Evolutionary conservation across 352 stramenopile genomes (phyloP), one percentile per base, ranked within the genome.

Genomic region (Globisporangium heterothallicum): DNA sequence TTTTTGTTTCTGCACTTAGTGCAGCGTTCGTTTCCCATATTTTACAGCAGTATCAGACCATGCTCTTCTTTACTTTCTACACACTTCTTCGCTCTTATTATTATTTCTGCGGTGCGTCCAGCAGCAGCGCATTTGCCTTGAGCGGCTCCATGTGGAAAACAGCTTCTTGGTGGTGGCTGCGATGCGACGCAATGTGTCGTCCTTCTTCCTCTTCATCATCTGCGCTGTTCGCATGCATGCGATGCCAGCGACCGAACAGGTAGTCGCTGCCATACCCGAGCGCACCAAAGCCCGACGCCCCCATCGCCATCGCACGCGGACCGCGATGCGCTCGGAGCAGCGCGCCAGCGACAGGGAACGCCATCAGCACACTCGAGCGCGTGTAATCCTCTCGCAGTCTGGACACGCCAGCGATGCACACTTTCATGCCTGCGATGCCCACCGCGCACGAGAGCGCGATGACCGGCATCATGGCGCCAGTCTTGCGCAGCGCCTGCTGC

Each of bases 361-460:
- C 66, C 27, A 86, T 49, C 42, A 81, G 45, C 19, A 83, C 59
- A 41, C 77, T 86, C 19, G 61, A 61, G 47, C 69, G 69, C 30
- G 74, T 76, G 49, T 81, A 83, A 61, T 86, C 74, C 40, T 77
- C 63, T 14, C 74, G 74, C 32, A 57, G 61, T 46, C 73, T 60
- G 38, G 71, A 64, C 41, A 86, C 74, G 7, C 60, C 67, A 0
- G 53, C 54, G 47, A 83, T 64, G 36, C 61, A 74, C 27, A 79
- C 35, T 56, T 86, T 86, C 66, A 86, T 81, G 35, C 69, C 74
- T 29, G 72, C 59, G 36, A 86, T 76, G 18, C 71, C 74, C 2
- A 83, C 59, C 6, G 67, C 65, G 0, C 65, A 58, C 0, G 74
- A 80, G 44, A 65, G 53, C 30, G 67, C 59, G 12, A 79, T 59